Evolutionary conservation across 1,139 yeast genomes (phyloP), one percentile per base, ranked within the genome.

Genomic region (Hanseniaspora gamundiae): DNA sequence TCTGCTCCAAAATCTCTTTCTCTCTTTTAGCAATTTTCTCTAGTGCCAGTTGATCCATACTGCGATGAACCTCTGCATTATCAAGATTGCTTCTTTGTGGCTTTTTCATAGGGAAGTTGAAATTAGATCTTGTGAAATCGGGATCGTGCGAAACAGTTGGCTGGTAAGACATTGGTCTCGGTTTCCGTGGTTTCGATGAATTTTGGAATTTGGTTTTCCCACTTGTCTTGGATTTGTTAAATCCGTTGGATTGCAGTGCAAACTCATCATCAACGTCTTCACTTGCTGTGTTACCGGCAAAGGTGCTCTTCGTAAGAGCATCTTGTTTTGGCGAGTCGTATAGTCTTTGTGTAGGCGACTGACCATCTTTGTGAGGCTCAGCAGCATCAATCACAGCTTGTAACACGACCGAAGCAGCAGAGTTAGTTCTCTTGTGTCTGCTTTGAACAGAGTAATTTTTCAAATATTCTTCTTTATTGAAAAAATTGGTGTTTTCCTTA

Each of bases 101-200:
- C 17, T 11, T 11, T 30, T 14, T 30, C 8, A 3, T 14, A 33
- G 36, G 36, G 10, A 17, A 33, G 4, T 17, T 33, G 22, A 36
- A 36, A 29, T 14, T 14, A 36, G 39, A 22, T 17, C 29, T 22
- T 4, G 27, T 7, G 20, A 13, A 21, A 8, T 36, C 29, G n/a
- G 19, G 13, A 10, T 22, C 16, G 4, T 14, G 29, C 4, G 39
- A 36, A 13, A 22, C 53, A 9, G 70, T 55, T 11, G 93, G 91
- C 56, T 82, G 88, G 56, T 80, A 82, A 8, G 88, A 80, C 0
- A 88, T 81, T 40, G 93, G 91, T 59, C 93, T 73, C 44, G 85
- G 87, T 55, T 74, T 79, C 58, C 76, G 73, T 42, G 63, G 64
- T 11, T 70, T 60, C 17, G 49, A 35, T n/a, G 45, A 35, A 20